Conservation (phyloP, 2,329 filamentous ascomycete species). For the Ophidiomyces ophidiicola region DNA sequence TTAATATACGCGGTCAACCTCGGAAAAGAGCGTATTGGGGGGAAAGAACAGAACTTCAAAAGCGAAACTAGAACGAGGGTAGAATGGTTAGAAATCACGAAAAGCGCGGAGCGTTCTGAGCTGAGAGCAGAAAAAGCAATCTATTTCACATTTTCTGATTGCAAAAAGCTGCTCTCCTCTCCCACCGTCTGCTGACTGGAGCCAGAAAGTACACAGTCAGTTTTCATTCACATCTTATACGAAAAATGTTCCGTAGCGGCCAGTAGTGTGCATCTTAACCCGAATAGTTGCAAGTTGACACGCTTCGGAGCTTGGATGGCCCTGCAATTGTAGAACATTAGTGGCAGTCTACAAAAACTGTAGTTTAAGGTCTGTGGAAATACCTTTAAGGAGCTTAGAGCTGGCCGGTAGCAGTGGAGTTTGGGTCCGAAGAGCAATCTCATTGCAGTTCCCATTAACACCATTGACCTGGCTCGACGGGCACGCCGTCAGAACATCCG, state of each 20-base stretch:
- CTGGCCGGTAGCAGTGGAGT: constrained; percentile 24
- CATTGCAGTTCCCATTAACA: constrained; percentile 25
- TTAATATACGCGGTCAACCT: constrained; percentile 3
- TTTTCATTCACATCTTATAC: constrained; percentile 2
- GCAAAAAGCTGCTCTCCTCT: background rate
- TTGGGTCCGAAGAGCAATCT: constrained; percentile 23
- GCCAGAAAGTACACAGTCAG: constrained; percentile 3
- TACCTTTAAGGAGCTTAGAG: constrained; percentile 32
- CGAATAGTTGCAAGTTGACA: constrained; percentile 20
- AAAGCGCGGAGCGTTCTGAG: no score
- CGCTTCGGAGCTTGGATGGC: constrained; percentile 35
- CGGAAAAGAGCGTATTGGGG: background rate
- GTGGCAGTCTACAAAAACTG: background rate
- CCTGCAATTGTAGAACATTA: constrained; percentile 19
- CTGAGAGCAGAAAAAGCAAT: constrained; percentile 5
- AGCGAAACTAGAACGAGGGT: constrained; percentile 2
- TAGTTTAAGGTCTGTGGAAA: constrained; percentile 6
- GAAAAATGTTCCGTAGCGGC: constrained; percentile 6
- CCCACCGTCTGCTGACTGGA: constrained; percentile 1
- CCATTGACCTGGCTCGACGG: constrained; percentile 29
- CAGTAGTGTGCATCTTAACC: constrained; percentile 1
- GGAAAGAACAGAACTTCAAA: background rate
- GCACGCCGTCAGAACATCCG: constrained; percentile 45
- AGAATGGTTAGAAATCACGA: background rate
- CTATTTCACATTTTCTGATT: background rate